These are phyloP conservation scores for Boletellus ananas DNA, from an alignment of 768 basidiomycete genomes.

Conservation along the genomic window DNA sequence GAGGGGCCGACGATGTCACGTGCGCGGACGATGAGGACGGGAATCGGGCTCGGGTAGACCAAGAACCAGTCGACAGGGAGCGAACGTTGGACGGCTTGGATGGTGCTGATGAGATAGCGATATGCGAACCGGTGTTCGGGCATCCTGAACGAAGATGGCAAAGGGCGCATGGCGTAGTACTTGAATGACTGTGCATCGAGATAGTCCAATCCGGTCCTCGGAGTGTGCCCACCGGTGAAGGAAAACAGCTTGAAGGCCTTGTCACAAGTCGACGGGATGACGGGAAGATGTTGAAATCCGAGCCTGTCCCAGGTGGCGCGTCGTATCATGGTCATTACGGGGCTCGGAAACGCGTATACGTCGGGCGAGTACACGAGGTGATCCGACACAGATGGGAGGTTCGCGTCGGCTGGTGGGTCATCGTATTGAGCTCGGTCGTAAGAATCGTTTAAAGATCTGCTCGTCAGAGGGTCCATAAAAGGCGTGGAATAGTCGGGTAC, in stretches of 20 bases:
- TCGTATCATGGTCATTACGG: constrained; percentile 9
- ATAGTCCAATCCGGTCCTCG: constrained; percentile 1
- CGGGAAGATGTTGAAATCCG: background rate
- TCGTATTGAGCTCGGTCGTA: background rate
- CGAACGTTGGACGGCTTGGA: constrained; percentile 10
- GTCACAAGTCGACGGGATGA: background rate
- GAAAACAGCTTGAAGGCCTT: constrained; percentile 7
- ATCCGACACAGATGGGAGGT: background rate
- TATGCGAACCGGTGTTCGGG: background rate
- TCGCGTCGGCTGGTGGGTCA: background rate
- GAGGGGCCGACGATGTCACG: constrained; percentile 14
- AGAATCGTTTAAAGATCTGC: background rate
- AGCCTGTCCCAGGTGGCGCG: constrained; percentile 3
- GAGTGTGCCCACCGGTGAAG: background rate
- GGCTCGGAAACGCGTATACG: constrained; percentile 12
- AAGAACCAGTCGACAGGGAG: constrained; percentile 4
- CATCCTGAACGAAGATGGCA: background rate
- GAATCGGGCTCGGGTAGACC: constrained; percentile 21
- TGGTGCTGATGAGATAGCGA: constrained; percentile 6
- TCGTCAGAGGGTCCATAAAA: background rate
- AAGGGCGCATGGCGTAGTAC: constrained; percentile 6
- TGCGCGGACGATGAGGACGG: constrained; percentile 16
- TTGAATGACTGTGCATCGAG: constrained; percentile 3
- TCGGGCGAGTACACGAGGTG: background rate
- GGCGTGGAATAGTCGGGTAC: background rate